Conservation (phyloP, 23 red algal genomes). For the Pyropia yezoensis region DNA sequence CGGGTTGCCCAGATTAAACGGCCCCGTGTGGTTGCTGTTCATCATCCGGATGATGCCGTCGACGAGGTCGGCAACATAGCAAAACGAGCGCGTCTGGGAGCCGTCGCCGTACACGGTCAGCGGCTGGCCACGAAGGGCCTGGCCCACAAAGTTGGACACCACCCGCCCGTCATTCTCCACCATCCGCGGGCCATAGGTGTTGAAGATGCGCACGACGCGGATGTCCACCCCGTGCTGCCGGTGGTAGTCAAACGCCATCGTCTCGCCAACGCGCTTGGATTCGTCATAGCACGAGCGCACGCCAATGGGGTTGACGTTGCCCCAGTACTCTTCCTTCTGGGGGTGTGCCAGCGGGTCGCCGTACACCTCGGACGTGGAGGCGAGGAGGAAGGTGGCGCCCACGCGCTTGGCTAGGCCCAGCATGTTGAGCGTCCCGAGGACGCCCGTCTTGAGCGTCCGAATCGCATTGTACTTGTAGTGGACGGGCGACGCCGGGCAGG, state of each 20-base stretch:
- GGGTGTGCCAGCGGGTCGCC: constrained; percentile 93
- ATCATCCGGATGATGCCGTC: constrained; percentile 96
- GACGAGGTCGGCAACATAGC: constrained; percentile 87
- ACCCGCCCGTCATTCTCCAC: constrained; percentile 96
- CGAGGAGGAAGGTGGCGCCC: constrained; percentile 85
- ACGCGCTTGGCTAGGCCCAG: constrained; percentile 93
- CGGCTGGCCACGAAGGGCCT: constrained; percentile 82
- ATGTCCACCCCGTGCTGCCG: constrained; percentile 98
- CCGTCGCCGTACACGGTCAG: constrained; percentile 98
- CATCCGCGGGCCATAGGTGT: constrained; percentile 98
- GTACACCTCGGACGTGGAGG: constrained; percentile 95
- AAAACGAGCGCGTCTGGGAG: constrained; percentile 91
- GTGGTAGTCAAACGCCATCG: constrained; percentile 89
- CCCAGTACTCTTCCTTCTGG: constrained; percentile 97
- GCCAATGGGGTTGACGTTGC: constrained; percentile 98
- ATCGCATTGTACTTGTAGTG: constrained; percentile 99
- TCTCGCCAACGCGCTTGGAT: constrained; percentile 92
- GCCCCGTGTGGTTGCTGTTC: constrained; percentile 68
- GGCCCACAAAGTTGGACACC: constrained; percentile 95
- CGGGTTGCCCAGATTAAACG: constrained; percentile 92
- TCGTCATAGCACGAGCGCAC: constrained; percentile 98
- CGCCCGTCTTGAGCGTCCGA: constrained; percentile 96
- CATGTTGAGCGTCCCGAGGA: constrained; percentile 97
- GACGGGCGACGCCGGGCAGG: constrained; percentile 91
- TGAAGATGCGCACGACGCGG: constrained; percentile 95